Evolutionary conservation across 1,284 basidiomycete genomes (phyloP).

Genomic region (Ceratobasidium sp.): DNA sequence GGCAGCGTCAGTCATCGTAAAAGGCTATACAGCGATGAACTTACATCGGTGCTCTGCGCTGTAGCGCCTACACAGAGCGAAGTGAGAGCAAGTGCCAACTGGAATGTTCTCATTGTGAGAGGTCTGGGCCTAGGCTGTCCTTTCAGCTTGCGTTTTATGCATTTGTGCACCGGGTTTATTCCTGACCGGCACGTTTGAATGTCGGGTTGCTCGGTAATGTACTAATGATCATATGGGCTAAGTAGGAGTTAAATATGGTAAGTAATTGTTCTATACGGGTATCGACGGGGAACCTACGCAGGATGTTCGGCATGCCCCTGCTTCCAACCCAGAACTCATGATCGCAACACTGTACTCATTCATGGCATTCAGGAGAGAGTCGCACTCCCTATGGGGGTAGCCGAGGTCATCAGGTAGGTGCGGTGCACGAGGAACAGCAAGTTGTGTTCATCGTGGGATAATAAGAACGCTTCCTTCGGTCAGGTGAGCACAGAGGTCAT

Average conservation of each 20-base stretch:
- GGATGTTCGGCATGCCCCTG: background rate
- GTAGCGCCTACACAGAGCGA: background rate
- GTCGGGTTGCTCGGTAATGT: background rate
- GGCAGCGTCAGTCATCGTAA: background rate
- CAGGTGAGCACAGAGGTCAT: background rate
- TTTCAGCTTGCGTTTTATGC: background rate
- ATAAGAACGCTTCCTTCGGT: background rate
- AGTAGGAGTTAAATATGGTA: conserved; percentile 1
- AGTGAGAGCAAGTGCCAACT: background rate
- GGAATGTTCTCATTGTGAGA: conserved; percentile 3
- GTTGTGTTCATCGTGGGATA: background rate
- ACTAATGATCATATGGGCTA: background rate
- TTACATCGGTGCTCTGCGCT: conserved; percentile 8
- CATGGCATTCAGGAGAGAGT: background rate
- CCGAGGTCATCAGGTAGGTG: conserved; percentile 7
- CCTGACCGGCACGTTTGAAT: conserved; percentile 1
- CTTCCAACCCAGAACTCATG: background rate
- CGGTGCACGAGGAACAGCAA: background rate
- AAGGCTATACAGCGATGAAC: background rate
- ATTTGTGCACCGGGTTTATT: background rate
- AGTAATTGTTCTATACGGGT: background rate
- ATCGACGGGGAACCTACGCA: background rate
- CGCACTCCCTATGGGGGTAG: background rate
- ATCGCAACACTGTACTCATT: background rate
- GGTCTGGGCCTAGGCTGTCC: background rate